Conservation (phyloP, 2,329 filamentous ascomycete genomes). For the Neoscytalidium dimidiatum region DNA sequence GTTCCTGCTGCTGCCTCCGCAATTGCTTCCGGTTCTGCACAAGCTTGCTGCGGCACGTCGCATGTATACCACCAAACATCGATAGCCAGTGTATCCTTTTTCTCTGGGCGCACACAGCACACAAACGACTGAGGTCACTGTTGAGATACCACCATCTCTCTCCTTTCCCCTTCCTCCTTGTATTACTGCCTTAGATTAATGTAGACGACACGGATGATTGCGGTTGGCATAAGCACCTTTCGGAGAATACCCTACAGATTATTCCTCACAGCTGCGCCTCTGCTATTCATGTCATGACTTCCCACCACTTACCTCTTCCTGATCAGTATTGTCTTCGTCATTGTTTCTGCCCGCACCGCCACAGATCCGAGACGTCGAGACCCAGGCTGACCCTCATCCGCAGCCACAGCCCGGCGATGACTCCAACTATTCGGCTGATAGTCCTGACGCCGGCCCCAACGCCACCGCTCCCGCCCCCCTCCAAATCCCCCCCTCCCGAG, state of each 20-base stretch:
- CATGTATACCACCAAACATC: constrained; percentile 18
- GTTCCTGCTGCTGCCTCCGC: neutral
- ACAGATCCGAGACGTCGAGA: constrained; percentile 28
- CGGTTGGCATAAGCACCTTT: constrained; percentile 7
- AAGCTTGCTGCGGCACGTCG: constrained; percentile 3
- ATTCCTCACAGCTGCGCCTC: constrained; percentile 10
- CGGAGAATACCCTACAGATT: constrained; percentile 14
- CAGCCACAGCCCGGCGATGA: constrained; percentile 18
- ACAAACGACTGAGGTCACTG: constrained; percentile 13
- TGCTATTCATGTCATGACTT: constrained; percentile 7
- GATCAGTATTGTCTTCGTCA: constrained; percentile 25
- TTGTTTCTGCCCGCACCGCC: constrained; percentile 23
- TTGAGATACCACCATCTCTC: constrained; percentile 13
- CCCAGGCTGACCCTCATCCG: constrained; percentile 19
- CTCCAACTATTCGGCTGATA: neutral
- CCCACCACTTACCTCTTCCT: constrained; percentile 8
- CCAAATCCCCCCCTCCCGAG: constrained; percentile 83
- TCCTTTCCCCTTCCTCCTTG: constrained; percentile 17
- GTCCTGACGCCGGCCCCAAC: constrained; percentile 49
- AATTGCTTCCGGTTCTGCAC: neutral
- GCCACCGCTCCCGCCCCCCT: constrained; percentile 66
- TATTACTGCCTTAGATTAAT: constrained; percentile 22
- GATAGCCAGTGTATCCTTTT: constrained; percentile 14
- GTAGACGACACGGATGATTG: constrained; percentile 9
- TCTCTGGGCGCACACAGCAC: constrained; percentile 2